These are phyloP conservation scores for Thelonectria olida DNA, from an alignment of 2,329 filamentous ascomycete species.

Conservation along the genomic window DNA sequence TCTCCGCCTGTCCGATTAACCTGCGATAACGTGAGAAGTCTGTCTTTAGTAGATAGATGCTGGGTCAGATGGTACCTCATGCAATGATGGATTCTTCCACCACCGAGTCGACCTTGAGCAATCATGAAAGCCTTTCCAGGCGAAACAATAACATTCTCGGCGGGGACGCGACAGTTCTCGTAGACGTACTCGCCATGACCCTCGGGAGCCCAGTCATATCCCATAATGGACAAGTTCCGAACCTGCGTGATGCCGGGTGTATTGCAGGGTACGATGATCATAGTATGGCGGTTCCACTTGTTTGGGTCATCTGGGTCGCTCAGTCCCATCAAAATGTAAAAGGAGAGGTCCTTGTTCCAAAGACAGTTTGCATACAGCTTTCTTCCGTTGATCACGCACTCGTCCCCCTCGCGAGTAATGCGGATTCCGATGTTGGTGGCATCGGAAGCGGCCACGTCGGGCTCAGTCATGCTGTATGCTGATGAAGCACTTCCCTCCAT, in stretches of 20 bases:
- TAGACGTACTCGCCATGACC: constrained; percentile 91
- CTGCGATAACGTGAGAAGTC: constrained; percentile 75
- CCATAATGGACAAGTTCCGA: constrained; percentile 88
- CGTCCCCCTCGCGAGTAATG: constrained; percentile 80
- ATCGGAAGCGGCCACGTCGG: constrained; percentile 82
- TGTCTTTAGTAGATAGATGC: background rate
- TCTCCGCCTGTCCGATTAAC: constrained; percentile 64
- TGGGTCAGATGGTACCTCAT: constrained; percentile 7
- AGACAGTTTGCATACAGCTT: constrained; percentile 98
- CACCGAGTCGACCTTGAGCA: constrained; percentile 19
- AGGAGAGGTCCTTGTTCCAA: constrained; percentile 84
- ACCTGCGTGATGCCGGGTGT: constrained; percentile 84
- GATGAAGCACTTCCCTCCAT: constrained; percentile 83
- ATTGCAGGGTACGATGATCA: constrained; percentile 81
- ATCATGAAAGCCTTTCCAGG: constrained; percentile 16
- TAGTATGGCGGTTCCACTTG: constrained; percentile 86
- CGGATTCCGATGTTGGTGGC: constrained; percentile 86
- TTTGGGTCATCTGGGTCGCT: constrained; percentile 76
- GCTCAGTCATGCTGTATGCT: constrained; percentile 90
- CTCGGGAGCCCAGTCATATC: constrained; percentile 92
- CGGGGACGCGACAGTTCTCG: constrained; percentile 83
- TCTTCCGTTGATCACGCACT: constrained; percentile 87
- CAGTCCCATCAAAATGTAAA: constrained; percentile 95
- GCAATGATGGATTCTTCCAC: constrained; percentile 20
- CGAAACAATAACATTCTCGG: constrained; percentile 18